These are phyloP conservation scores for Oidiodendron maius DNA, from an alignment of 495 filamentous ascomycete species.

Conservation along the genomic window DNA sequence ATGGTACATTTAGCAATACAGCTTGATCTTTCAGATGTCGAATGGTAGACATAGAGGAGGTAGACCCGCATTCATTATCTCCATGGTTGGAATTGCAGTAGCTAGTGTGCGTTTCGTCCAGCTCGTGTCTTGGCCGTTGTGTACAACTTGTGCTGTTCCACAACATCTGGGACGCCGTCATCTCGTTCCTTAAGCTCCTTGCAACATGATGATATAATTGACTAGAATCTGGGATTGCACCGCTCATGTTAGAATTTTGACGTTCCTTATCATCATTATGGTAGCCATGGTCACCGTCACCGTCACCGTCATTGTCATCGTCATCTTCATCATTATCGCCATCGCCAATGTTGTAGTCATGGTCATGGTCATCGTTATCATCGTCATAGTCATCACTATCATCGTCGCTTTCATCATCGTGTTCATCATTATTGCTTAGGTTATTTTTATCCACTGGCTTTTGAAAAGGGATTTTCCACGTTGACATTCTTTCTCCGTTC, in stretches of 20 bases:
- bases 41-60: background rate
- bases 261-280: too few species aligned
- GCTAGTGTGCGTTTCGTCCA: background rate
- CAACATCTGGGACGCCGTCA: background rate
- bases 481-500: background rate
- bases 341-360: too few species aligned
- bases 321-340: too few species aligned
- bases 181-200: background rate
- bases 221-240: background rate
- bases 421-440: background rate
- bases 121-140: background rate
- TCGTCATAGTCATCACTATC: too few species aligned
- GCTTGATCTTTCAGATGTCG: background rate
- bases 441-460: background rate
- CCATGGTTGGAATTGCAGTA: background rate
- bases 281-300: background rate
- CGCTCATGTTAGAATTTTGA: background rate
- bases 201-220: background rate
- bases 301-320: too few species aligned
- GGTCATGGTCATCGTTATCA: too few species aligned
- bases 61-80: background rate
- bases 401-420: too few species aligned
- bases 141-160: background rate
- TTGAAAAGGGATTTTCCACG: background rate
- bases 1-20: background rate